These are phyloP conservation scores for Lipomyces starkeyi DNA, from an alignment of 805 yeast genomes.

Conservation along the genomic window DNA sequence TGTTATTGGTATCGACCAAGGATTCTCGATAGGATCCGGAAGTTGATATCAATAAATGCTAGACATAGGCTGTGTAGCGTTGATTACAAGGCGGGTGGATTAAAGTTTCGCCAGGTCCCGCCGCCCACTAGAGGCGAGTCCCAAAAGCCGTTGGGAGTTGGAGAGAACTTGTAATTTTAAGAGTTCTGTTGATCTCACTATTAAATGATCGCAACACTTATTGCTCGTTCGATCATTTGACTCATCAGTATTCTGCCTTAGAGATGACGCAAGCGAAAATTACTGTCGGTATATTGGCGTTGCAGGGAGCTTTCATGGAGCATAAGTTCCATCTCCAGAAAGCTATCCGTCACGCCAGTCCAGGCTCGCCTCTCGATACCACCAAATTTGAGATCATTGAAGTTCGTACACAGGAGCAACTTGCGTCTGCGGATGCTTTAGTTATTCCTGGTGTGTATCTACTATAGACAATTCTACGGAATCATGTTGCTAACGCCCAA, in stretches of 20 bases:
- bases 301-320: constrained; percentile 81
- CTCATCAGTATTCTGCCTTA: not conserved
- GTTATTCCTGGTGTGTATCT: constrained; percentile 63
- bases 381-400: constrained; percentile 49
- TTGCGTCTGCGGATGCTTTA: constrained; percentile 60
- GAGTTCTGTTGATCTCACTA: no score
- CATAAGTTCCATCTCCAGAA: constrained; percentile 60
- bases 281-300: constrained; percentile 70
- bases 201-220: no score
- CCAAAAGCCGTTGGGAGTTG: no score
- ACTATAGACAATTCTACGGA: not conserved
- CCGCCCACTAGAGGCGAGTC: no score
- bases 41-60: no score
- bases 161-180: no score
- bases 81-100: no score
- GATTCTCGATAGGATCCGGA: not conserved
- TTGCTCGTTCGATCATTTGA: not conserved
- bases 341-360: constrained; percentile 41
- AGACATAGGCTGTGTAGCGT: no score
- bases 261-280: constrained; percentile 21
- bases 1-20: not conserved
- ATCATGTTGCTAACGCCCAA: not conserved
- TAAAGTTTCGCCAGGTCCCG: no score
- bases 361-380: constrained; percentile 32
- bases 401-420: constrained; percentile 60